Evolutionary conservation across 2,329 filamentous ascomycete species (phyloP).

Genomic region (Plectosphaerella plurivora): DNA sequence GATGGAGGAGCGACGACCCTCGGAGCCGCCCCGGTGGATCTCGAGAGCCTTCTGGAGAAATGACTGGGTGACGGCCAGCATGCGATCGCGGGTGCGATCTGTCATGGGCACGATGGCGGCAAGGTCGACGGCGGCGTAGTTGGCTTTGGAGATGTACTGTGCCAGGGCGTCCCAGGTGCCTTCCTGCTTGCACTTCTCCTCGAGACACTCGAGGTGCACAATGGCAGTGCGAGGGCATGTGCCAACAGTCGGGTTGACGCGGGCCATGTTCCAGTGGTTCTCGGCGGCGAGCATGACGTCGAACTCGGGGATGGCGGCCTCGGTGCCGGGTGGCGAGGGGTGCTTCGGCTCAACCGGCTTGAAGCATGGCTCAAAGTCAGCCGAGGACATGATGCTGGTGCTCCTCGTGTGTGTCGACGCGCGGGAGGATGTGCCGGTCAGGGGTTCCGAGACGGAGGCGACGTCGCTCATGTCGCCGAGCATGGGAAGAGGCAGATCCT

Average conservation of each 20-base stretch:
- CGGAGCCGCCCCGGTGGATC: conserved; percentile 54
- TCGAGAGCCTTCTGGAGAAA: conserved; percentile 68
- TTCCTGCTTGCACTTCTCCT: conserved; percentile 43
- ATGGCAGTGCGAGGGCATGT: conserved; percentile 45
- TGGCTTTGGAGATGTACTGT: conserved; percentile 30
- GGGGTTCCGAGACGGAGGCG: conserved; percentile 35
- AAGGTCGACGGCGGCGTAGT: conserved; percentile 29
- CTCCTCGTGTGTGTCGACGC: conserved; percentile 40
- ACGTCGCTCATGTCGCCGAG: conserved; percentile 37
- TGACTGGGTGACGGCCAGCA: conserved; percentile 67
- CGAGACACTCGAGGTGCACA: conserved; percentile 45
- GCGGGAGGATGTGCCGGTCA: conserved; percentile 33
- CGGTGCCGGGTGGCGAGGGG: conserved; percentile 12
- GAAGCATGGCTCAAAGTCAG: conserved; percentile 27
- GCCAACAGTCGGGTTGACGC: conserved; percentile 40
- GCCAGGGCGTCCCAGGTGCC: conserved; percentile 41
- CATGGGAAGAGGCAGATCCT: conserved; percentile 27
- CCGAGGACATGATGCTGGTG: conserved; percentile 41
- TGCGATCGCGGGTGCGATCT: conserved; percentile 56
- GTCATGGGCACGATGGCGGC: conserved; percentile 40
- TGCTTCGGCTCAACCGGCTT: conserved; percentile 24
- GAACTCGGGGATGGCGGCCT: conserved; percentile 36
- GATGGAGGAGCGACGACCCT: conserved; percentile 20
- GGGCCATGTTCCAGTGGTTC: conserved; percentile 45
- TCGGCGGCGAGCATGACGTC: conserved; percentile 43